A percentile compares a stretch with the other conserved stretches of the same genome.
Evolutionary conservation across 2,329 filamentous ascomycete species (phyloP).

Genomic region (Penicillium sp.): DNA sequence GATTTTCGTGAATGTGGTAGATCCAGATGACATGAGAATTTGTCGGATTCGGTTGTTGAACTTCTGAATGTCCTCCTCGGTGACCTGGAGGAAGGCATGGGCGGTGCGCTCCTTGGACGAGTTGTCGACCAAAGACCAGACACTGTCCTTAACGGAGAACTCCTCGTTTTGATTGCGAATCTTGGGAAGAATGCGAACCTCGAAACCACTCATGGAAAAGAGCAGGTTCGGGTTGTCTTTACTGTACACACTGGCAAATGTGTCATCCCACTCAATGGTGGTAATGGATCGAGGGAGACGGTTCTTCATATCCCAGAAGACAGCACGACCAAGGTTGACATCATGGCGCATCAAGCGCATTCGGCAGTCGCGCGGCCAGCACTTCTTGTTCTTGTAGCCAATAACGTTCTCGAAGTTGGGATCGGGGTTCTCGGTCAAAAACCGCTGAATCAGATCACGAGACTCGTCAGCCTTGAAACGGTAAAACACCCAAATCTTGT

Average conservation of each 20-base stretch:
- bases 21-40: constrained; percentile 99
- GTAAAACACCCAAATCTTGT: constrained; percentile 98
- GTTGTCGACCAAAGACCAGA: constrained; percentile 97
- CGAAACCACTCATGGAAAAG: constrained; percentile 97
- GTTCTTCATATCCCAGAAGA: constrained; percentile 99
- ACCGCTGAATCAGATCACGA: constrained; percentile 91
- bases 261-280: constrained; percentile 98
- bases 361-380: constrained; percentile 94
- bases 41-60: constrained; percentile 99
- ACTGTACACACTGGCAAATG: constrained; percentile 96
- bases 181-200: constrained; percentile 94
- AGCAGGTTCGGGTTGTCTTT: constrained; percentile 94
- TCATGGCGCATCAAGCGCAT: constrained; percentile 99
- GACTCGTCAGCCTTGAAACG: constrained; percentile 93
- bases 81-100: constrained; percentile 95
- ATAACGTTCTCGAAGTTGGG: constrained; percentile 99
- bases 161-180: constrained; percentile 93
- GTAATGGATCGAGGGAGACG: constrained; percentile 89
- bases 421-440: constrained; percentile 96
- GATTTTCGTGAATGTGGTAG: constrained; percentile 98
- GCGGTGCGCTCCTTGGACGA: constrained; percentile 95
- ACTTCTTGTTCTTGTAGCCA: constrained; percentile 98
- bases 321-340: constrained; percentile 93
- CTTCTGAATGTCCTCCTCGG: constrained; percentile 95
- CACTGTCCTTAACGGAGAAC: constrained; percentile 95